phyloP scores from a whole-genome alignment of 768 basidiomycete species.

The Suillus decipiens region DNA sequence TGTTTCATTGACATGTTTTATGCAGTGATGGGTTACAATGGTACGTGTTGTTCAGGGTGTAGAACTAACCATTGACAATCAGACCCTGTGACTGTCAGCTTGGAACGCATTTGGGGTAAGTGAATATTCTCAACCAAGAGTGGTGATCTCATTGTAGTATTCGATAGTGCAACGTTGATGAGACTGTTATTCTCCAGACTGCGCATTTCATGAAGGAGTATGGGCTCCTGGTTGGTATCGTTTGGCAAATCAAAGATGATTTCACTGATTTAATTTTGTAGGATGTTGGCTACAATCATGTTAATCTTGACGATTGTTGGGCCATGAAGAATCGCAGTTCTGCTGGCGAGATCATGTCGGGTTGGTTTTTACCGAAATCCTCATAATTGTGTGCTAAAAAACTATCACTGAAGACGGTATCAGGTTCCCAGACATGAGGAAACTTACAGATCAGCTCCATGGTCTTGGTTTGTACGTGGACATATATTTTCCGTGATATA shows the following conservation, averaged over 20 bases:
- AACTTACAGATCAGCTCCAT: constrained; percentile 55
- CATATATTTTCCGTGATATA: neutral
- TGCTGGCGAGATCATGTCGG: constrained; percentile 55
- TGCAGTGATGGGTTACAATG: constrained; percentile 35
- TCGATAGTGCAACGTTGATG: constrained; percentile 56
- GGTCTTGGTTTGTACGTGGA: constrained; percentile 53
- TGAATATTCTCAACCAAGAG: constrained; percentile 1
- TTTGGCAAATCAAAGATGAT: neutral
- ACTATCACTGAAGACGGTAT: constrained; percentile 38
- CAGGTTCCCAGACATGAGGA: constrained; percentile 59
- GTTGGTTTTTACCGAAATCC: constrained; percentile 33
- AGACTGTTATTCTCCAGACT: constrained; percentile 49
- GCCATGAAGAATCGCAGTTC: constrained; percentile 53
- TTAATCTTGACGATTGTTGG: constrained; percentile 69
- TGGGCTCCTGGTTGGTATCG: constrained; percentile 45
- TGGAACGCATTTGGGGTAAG: constrained; percentile 68
- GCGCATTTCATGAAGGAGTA: constrained; percentile 52
- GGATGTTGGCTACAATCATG: constrained; percentile 58
- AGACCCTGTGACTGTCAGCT: constrained; percentile 37
- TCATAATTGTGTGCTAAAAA: neutral
- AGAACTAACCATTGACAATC: neutral
- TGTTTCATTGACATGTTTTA: constrained; percentile 12
- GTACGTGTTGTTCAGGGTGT: constrained; percentile 11
- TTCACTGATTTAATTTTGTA: constrained; percentile 25
- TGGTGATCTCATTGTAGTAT: constrained; percentile 7